Base-by-base conservation (phyloP, 805 yeast species). In the Cyberlindnera suaveolens region DNA sequence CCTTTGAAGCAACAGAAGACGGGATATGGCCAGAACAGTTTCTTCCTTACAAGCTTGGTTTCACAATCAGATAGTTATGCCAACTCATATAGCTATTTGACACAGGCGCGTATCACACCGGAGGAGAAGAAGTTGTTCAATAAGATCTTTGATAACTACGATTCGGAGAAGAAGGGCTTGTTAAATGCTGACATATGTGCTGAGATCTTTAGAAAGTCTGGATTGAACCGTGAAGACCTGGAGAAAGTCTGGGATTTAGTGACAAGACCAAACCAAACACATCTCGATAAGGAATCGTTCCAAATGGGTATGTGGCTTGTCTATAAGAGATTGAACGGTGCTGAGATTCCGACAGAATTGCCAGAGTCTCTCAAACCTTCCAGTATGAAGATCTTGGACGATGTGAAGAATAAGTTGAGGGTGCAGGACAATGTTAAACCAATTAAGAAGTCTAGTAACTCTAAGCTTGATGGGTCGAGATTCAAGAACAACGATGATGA, bases 241-340 rank as follows among this genome's bases (percentile, higher is more conserved):
- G 98, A 90, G 63, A 71, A 78, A 31, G 86, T 93, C 48, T 93
- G 99, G 99, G 86, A 80, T 41, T 71, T 91, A 49, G 78, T 90
- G 39, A 96, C 93, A 61, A 76, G 83, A 15, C 81, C 84, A 42
- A 87, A 91, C 62, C 75, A 84, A 44, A 96, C 98, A 2, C 82
- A 79, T 61, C 76, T 91, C 51, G 89, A 88, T 62, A 81, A 80
- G 56, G 96, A 91, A 62, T 96, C 90, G 63, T 93, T 91, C 68
- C 86, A 96, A 0, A 91, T 91, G 40, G 97, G 98, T 20, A 93
- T 91, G 98, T 97, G 93, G 70, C 69, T 91, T 45, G 90, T 91
- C 36, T 91, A 93, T 65, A 78, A 96, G 60, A 75, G 91, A 48
- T 71, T 91, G 58, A 90, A 89, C 59, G 97, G 97, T 1, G 78